Percentiles rank a stretch among this genome's conserved stretches.
Conservation (phyloP, 164 flowering plant genomes). For the Magnolia changhungtana region DNA sequence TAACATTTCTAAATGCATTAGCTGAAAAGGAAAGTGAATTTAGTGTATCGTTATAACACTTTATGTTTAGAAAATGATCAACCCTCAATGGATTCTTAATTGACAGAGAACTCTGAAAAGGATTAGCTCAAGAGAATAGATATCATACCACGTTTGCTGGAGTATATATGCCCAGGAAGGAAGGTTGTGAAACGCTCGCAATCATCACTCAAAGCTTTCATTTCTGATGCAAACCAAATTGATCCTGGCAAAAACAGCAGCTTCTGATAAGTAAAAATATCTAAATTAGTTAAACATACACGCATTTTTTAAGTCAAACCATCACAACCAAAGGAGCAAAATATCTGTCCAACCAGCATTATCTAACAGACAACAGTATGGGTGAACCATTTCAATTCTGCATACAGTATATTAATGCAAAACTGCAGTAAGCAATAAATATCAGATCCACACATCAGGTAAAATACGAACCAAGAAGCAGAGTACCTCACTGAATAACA, state of each 20-base stretch:
- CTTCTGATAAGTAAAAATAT: background rate
- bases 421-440: too few species aligned
- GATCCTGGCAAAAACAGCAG: constrained; percentile 55
- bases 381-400: too few species aligned
- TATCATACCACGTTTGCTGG: constrained; percentile 78
- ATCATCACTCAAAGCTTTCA: constrained; percentile 98
- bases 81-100: background rate
- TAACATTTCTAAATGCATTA: background rate
- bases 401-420: too few species aligned
- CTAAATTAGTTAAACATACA: background rate
- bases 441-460: too few species aligned
- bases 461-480: too few species aligned
- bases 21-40: background rate
- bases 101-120: background rate
- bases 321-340: background rate
- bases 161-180: constrained; percentile 90
- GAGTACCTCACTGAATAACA: too few species aligned
- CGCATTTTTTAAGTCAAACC: background rate
- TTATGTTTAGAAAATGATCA: background rate
- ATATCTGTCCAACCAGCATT: background rate
- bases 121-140: constrained; percentile 1
- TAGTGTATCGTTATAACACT: background rate
- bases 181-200: constrained; percentile 83
- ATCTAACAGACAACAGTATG: background rate
- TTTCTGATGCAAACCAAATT: constrained; percentile 96